phyloP scores from a whole-genome alignment of 345 rosid genomes.

The Reutealis trisperma region DNA sequence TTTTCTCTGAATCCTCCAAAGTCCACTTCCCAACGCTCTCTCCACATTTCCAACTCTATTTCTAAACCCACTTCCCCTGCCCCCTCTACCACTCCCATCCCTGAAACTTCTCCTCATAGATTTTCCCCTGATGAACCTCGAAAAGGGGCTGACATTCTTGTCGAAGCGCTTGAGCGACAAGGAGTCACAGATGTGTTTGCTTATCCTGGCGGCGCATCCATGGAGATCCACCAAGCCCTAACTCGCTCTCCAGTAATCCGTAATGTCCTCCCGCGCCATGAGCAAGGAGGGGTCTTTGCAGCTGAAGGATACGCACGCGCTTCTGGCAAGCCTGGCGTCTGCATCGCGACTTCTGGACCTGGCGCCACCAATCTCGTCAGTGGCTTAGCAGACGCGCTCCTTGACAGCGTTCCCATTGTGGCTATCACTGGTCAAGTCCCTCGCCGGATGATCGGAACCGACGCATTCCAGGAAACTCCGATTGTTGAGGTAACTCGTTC shows the following conservation, averaged over 20 bases:
- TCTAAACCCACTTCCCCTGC: conserved; percentile 31
- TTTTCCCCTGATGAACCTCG: conserved; percentile 72
- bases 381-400: conserved; percentile 85
- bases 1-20: conserved; percentile 20
- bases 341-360: conserved; percentile 96
- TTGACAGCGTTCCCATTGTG: conserved; percentile 87
- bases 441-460: conserved; percentile 89
- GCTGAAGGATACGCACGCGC: conserved; percentile 95
- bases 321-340: conserved; percentile 81
- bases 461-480: conserved; percentile 93
- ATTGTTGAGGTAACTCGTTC: conserved; percentile 92
- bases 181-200: conserved; percentile 86
- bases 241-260: conserved; percentile 78
- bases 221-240: conserved; percentile 99
- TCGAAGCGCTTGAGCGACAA: conserved; percentile 85
- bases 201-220: conserved; percentile 90
- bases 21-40: conserved; percentile 28
- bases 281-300: conserved; percentile 93
- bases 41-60: conserved; percentile 36
- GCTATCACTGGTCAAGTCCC: conserved; percentile 95
- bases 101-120: conserved; percentile 36
- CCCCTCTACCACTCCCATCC: conserved; percentile 13
- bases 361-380: conserved; percentile 91
- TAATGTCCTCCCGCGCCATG: conserved; percentile 93
- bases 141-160: conserved; percentile 89